These are phyloP conservation scores for Pythium scleroteichum DNA, from an alignment of 352 stramenopile species.

Conservation along the genomic window DNA sequence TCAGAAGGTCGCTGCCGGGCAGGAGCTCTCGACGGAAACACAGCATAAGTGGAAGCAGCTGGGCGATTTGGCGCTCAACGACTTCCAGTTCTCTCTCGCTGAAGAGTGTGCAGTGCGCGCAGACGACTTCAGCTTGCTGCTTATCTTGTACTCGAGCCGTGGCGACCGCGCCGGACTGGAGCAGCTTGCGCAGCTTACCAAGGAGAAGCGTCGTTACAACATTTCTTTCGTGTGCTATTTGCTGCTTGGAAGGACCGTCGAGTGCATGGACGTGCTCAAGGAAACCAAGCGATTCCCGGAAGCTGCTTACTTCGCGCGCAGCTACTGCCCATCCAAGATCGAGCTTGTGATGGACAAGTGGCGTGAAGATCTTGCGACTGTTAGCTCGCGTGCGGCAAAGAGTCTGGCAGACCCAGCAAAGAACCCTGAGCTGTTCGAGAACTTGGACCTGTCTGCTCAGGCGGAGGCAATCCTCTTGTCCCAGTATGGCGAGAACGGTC, in stretches of 20 bases:
- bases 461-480: constrained; percentile 92
- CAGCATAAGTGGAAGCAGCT: constrained; percentile 98
- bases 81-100: constrained; percentile 93
- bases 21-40: constrained; percentile 94
- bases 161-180: constrained; percentile 94
- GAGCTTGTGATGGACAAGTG: constrained; percentile 95
- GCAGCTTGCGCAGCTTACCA: constrained; percentile 86
- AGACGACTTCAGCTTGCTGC: constrained; percentile 95
- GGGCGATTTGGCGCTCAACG: constrained; percentile 91
- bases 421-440: constrained; percentile 95
- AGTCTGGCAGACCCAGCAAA: constrained; percentile 92
- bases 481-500: constrained; percentile 63
- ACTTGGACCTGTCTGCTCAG: constrained; percentile 93
- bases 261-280: constrained; percentile 95
- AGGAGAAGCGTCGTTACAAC: constrained; percentile 91
- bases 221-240: constrained; percentile 96
- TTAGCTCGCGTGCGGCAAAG: constrained; percentile 92
- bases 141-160: constrained; percentile 97
- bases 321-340: constrained; percentile 96
- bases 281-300: constrained; percentile 95
- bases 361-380: constrained; percentile 90
- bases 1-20: constrained; percentile 37
- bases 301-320: constrained; percentile 98
- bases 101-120: constrained; percentile 94
- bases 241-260: constrained; percentile 94